Evolutionary conservation across 495 filamentous ascomycete species (phyloP).

Genomic region (Terfezia claveryi): DNA sequence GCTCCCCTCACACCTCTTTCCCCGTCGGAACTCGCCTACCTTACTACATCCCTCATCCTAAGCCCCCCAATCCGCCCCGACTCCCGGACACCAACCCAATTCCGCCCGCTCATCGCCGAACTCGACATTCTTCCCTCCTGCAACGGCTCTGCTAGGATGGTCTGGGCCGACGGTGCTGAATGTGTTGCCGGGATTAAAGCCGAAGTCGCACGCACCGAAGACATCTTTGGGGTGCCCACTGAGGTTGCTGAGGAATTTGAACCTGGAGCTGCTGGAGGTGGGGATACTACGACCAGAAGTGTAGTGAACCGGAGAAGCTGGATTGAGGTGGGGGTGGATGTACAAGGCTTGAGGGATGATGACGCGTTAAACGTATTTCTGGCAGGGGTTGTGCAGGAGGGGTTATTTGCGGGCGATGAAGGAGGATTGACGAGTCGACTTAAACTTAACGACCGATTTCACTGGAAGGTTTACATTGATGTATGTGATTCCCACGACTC

Average conservation of each 20-base stretch:
- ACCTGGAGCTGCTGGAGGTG: conserved; percentile 14
- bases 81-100: conserved; percentile 57
- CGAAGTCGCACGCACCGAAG: conserved; percentile 40
- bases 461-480: conserved; percentile 93
- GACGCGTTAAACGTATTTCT: conserved; percentile 77
- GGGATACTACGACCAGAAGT: conserved; percentile 10
- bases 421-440: conserved; percentile 17
- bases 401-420: conserved; percentile 48
- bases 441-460: conserved; percentile 68
- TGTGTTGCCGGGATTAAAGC: conserved; percentile 88
- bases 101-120: conserved; percentile 77
- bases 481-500: conserved; percentile 29
- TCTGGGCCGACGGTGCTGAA: conserved; percentile 86
- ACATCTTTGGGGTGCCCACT: conserved; percentile 3
- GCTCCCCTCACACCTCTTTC: conserved; percentile 35
- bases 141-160: conserved; percentile 80
- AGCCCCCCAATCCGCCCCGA: conserved; percentile 75
- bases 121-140: conserved; percentile 68
- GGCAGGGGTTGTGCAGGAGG: conserved; percentile 68
- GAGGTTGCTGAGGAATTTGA: conserved; percentile 11
- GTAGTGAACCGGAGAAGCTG: conserved; percentile 1
- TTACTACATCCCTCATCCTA: conserved; percentile 65
- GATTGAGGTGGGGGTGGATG: conserved; percentile 20
- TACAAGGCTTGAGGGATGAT: conserved; percentile 55
- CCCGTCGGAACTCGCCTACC: conserved; percentile 87